Evolutionary conservation across 176 grass and related monocot genomes (phyloP).

Genomic region (Olyra latifolia): DNA sequence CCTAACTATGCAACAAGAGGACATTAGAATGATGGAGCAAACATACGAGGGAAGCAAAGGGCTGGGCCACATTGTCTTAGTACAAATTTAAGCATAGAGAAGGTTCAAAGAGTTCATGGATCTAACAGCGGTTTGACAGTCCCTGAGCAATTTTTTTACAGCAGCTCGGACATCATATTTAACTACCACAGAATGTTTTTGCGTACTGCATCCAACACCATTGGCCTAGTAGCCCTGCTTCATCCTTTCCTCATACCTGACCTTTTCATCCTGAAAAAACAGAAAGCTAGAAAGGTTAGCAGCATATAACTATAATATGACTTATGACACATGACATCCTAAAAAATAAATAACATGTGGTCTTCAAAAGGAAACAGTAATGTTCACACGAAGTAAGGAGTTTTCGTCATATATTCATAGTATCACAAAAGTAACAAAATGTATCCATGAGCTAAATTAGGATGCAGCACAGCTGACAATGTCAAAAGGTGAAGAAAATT

Average conservation of each 20-base stretch:
- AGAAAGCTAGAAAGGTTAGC: background rate
- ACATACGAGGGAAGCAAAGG: background rate
- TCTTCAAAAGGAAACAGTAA: background rate
- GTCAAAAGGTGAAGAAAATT: background rate
- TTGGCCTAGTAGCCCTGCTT: constrained; percentile 42
- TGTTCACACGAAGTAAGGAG: background rate
- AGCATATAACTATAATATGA: background rate
- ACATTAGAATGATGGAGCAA: background rate
- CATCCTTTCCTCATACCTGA: constrained; percentile 27
- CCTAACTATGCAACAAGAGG: background rate
- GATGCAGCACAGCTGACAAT: background rate
- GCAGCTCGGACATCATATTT: background rate
- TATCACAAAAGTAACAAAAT: background rate
- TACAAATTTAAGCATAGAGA: background rate
- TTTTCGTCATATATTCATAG: background rate
- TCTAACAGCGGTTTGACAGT: background rate
- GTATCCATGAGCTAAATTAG: background rate
- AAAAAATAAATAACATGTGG: too few species aligned
- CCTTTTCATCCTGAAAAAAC: constrained; percentile 53
- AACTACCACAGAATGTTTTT: background rate
- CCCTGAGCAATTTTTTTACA: background rate
- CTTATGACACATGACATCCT: background rate
- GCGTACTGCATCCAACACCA: background rate
- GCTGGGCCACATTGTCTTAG: background rate
- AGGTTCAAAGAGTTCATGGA: background rate